Percentiles rank a stretch among this genome's conserved stretches.
Evolutionary conservation across 2,329 filamentous ascomycete genomes (phyloP).

Genomic region (Venturia aucupariae): DNA sequence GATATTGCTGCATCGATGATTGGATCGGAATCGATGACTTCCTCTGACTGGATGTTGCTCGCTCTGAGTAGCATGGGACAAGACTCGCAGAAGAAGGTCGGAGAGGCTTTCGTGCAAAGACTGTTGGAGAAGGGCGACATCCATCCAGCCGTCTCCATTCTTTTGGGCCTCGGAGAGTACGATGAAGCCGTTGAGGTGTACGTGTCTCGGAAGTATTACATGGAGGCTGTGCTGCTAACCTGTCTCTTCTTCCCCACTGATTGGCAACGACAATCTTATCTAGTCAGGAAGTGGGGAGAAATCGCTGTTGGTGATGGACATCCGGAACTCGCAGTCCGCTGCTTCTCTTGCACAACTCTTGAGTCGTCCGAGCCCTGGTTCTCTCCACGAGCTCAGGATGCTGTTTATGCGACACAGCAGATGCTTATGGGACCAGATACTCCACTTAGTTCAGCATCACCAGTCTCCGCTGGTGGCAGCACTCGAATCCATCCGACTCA

Average conservation of each 20-base stretch:
- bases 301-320: slow-evolving; percentile 79
- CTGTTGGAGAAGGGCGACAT: slow-evolving; percentile 83
- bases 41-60: slow-evolving; percentile 93
- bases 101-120: slow-evolving; percentile 81
- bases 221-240: slow-evolving; percentile 86
- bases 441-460: slow-evolving; percentile 8
- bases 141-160: slow-evolving; percentile 83
- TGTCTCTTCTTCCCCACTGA: slow-evolving; percentile 74
- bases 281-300: slow-evolving; percentile 92
- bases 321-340: slow-evolving; percentile 83
- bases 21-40: slow-evolving; percentile 75
- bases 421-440: slow-evolving; percentile 42
- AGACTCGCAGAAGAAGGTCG: slow-evolving; percentile 76
- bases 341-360: slow-evolving; percentile 81
- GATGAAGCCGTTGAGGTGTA: slow-evolving; percentile 97
- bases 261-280: slow-evolving; percentile 81
- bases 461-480: slow-evolving; percentile 19
- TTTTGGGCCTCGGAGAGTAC: slow-evolving; percentile 83
- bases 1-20: slow-evolving; percentile 72
- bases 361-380: slow-evolving; percentile 83
- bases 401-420: slow-evolving; percentile 47
- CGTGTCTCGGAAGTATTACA: slow-evolving; percentile 77
- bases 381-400: slow-evolving; percentile 66
- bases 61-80: slow-evolving; percentile 78
- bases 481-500: slow-evolving; percentile 68